Evolutionary conservation across 2,329 filamentous ascomycete species (phyloP).

Genomic region (Akanthomyces uredinophilus): DNA sequence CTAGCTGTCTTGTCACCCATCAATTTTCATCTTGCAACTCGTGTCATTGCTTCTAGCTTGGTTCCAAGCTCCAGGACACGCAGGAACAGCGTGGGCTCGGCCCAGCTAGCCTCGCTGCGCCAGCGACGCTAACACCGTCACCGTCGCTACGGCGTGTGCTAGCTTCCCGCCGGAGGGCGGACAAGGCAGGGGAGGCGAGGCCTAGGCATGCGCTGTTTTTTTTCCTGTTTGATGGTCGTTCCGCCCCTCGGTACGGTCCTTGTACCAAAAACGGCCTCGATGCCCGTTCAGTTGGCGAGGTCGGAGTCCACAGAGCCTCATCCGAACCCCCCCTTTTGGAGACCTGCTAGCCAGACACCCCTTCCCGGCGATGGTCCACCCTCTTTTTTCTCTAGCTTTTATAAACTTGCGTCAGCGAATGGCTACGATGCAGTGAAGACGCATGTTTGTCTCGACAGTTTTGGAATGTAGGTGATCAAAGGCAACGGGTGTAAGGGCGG

Average conservation of each 20-base stretch:
- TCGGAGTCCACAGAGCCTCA: constrained; percentile 11
- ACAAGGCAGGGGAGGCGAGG: not conserved
- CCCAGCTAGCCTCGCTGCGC: not conserved
- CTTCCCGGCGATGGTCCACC: not conserved
- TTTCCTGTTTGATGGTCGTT: not conserved
- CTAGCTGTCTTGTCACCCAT: not conserved
- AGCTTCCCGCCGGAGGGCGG: not conserved
- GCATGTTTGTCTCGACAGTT: not conserved
- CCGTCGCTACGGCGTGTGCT: constrained; percentile 3
- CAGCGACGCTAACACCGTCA: not conserved
- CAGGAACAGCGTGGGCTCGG: not conserved
- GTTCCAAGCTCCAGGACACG: not conserved
- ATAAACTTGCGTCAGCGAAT: not conserved
- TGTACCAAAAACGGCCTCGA: constrained; percentile 7
- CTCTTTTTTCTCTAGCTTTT: not conserved
- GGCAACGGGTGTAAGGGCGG: not conserved
- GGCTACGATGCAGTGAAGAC: not conserved
- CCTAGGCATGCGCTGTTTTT: not conserved
- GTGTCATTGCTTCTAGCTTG: not conserved
- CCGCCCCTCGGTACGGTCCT: constrained; percentile 8
- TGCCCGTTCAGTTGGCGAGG: constrained; percentile 5
- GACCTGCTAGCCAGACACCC: not conserved
- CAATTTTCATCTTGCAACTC: not conserved
- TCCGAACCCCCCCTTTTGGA: not conserved
- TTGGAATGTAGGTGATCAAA: not conserved